Evolutionary conservation across 805 yeast species (phyloP).

Genomic region (Yamadazyma takamatsuzukensis): DNA sequence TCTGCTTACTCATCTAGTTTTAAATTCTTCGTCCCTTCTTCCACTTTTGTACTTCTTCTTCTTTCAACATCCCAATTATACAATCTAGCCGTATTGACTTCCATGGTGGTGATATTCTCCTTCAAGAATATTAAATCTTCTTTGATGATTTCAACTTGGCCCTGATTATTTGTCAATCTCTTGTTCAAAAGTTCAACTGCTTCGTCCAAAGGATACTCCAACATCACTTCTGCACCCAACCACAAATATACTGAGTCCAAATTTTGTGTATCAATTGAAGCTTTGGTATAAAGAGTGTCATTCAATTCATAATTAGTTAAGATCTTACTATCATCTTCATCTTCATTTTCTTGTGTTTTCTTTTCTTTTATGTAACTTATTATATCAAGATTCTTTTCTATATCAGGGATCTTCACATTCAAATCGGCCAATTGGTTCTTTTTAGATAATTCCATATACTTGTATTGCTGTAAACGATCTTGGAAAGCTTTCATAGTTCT

Average conservation of each 20-base stretch:
- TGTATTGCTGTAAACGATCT: slow-evolving; percentile 84
- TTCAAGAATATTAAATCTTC: slow-evolving; percentile 83
- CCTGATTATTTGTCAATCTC: slow-evolving; percentile 60
- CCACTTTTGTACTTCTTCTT: slow-evolving; percentile 37
- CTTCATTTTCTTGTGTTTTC: slow-evolving; percentile 28
- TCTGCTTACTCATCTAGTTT: no score
- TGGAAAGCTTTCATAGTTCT: slow-evolving; percentile 70
- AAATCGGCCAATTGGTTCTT: slow-evolving; percentile 48
- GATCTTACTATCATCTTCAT: slow-evolving; percentile 27
- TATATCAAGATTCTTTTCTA: slow-evolving; percentile 76
- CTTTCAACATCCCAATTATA: slow-evolving; percentile 87
- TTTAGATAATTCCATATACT: slow-evolving; percentile 72
- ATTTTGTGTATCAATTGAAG: slow-evolving; percentile 59
- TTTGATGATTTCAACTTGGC: slow-evolving; percentile 57
- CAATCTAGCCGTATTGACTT: slow-evolving; percentile 91
- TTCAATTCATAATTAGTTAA: slow-evolving; percentile 87
- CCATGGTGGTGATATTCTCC: slow-evolving; percentile 94
- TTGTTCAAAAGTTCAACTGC: slow-evolving; percentile 67
- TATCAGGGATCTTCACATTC: slow-evolving; percentile 82
- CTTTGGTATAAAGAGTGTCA: slow-evolving; percentile 87
- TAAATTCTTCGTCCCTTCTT: slow-evolving; percentile 14
- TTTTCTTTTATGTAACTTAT: slow-evolving; percentile 56
- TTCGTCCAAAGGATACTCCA: slow-evolving; percentile 88
- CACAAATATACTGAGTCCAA: slow-evolving; percentile 69
- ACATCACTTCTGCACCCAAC: slow-evolving; percentile 98